Conservation (phyloP, 352 stramenopile species). For the Globisporangium acanthophoron region DNA sequence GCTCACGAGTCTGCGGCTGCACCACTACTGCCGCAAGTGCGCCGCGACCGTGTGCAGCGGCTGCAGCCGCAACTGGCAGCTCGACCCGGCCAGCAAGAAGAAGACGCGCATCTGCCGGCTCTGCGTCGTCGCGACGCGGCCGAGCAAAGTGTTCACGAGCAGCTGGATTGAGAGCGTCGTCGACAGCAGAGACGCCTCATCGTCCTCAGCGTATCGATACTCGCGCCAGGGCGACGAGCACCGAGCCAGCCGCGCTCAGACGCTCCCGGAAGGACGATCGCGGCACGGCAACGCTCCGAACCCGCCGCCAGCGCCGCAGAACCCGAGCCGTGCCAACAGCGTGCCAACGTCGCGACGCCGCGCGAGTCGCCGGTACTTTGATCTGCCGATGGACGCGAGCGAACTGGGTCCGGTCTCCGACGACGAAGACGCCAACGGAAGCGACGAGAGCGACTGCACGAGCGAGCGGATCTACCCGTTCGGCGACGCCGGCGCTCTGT, state of each 20-base stretch:
- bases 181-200: not conserved
- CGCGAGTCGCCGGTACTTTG: constrained; percentile 9
- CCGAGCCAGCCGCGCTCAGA: not conserved
- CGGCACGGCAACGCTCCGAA: not conserved
- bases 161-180: not conserved
- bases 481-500: not conserved
- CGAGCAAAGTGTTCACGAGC: not conserved
- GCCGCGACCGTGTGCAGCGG: constrained; percentile 11
- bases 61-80: constrained; percentile 14
- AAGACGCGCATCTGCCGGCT: constrained; percentile 14
- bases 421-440: not conserved
- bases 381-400: constrained; percentile 11
- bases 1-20: constrained; percentile 9
- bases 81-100: constrained; percentile 5
- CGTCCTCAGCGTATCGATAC: not conserved
- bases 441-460: not conserved
- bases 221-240: not conserved
- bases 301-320: not conserved
- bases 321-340: not conserved
- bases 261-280: not conserved
- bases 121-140: constrained; percentile 8
- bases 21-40: constrained; percentile 18
- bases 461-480: constrained; percentile 3
- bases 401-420: constrained; percentile 8
- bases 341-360: not conserved